Base-by-base conservation (phyloP, 805 yeast species). In the Geotrichum ghanense region DNA sequence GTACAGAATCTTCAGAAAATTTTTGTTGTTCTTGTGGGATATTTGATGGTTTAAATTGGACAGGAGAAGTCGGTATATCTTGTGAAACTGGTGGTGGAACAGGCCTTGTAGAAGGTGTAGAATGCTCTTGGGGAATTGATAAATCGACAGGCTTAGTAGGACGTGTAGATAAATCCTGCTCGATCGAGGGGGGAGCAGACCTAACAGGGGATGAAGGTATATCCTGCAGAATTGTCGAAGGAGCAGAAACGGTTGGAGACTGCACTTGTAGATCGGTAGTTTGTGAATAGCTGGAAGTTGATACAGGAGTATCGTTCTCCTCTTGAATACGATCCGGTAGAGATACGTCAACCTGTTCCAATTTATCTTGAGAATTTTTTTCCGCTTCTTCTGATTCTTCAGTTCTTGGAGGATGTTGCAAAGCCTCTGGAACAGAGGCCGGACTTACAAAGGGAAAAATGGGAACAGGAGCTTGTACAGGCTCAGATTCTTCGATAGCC, bases 401-500 rank as follows among this genome's bases (percentile, higher is more conserved):
- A 31, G 37, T 6, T 12, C 17, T 31, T 6, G 37, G 17, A 10
- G 37, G 17, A 31, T 9, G 37, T n/a, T 31, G 37, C 37, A 31
- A n/a, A 31, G 37, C 37, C 16, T 31, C 19, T 6, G 37, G 37
- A 6, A 31, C 12, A 31, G 37, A 31, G 6, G 37, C 10, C 6
- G 37, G 37, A 31, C 7, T 12, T 6, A 19, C 37, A 31, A 31
- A 31, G 21, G 42, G 25, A 7, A 22, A 22, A 39, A 22, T n/a
- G 19, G 42, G 42, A 39, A 22, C 42, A 21, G 42, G 42, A 19
- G 42, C 42, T 21, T 20, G 42, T 20, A 39, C 42, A 9, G 42
- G 42, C n/a, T 4, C 6, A 12, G 22, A 22, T 6, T 22, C 6
- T n/a, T 21, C 25, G 19, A 14, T 24, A 19, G 42, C 14, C 4